A percentile compares a stretch with the other conserved stretches of the same genome.
These are phyloP conservation scores for Daldinia decipiens DNA, from an alignment of 495 filamentous ascomycete genomes.

Conservation along the genomic window DNA sequence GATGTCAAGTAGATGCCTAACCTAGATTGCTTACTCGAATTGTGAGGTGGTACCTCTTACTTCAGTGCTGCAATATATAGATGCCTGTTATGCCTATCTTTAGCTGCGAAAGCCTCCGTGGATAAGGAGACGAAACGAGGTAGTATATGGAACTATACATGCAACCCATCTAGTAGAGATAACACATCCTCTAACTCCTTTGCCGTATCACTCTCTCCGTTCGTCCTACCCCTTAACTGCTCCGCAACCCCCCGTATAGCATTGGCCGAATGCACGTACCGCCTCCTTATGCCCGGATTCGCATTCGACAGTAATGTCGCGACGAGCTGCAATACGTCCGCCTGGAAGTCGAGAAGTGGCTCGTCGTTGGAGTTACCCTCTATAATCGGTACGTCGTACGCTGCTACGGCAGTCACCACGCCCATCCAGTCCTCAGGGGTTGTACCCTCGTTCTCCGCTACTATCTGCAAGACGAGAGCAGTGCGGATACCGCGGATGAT, in stretches of 20 bases:
- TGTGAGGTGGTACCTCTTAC: too few species aligned
- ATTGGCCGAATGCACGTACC: conserved; percentile 56
- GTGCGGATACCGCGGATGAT: conserved; percentile 61
- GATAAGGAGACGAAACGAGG: neutral
- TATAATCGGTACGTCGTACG: conserved; percentile 47
- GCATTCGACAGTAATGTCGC: conserved; percentile 59
- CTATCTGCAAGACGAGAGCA: conserved; percentile 59
- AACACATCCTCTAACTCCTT: conserved; percentile 45
- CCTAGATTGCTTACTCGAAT: too few species aligned
- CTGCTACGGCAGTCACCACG: conserved; percentile 52
- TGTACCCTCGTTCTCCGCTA: conserved; percentile 55
- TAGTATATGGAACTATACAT: too few species aligned
- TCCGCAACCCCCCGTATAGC: conserved; percentile 55
- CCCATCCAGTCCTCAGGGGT: conserved; percentile 62
- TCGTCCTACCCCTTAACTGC: conserved; percentile 45
- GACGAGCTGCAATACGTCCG: conserved; percentile 62
- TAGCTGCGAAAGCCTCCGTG: neutral
- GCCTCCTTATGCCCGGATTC: conserved; percentile 54
- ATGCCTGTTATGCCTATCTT: too few species aligned
- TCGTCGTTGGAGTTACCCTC: conserved; percentile 9
- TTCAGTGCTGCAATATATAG: neutral
- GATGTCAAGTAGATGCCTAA: neutral
- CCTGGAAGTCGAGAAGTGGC: conserved; percentile 56
- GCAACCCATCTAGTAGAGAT: conserved; percentile 24
- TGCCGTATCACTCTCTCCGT: conserved; percentile 31